These are phyloP conservation scores for Penicillium corylophilum DNA, from an alignment of 2,329 filamentous ascomycete genomes.

Conservation along the genomic window DNA sequence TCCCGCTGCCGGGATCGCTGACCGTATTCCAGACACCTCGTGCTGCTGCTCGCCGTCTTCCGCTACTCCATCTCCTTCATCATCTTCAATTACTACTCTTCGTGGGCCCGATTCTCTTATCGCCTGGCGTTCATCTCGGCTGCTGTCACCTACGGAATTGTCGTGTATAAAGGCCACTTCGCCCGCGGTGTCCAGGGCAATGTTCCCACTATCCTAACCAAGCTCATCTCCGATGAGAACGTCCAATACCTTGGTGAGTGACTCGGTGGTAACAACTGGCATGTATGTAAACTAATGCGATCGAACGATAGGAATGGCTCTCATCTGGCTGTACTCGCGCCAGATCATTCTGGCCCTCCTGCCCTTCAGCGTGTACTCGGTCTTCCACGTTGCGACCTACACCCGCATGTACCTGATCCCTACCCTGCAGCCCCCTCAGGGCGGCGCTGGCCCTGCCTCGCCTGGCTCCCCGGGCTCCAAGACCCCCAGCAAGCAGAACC, in stretches of 20 bases:
- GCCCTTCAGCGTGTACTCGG: conserved; percentile 92
- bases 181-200: conserved; percentile 72
- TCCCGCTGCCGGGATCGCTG: conserved; percentile 16
- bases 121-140: conserved; percentile 87
- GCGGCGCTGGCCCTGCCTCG: conserved; percentile 52
- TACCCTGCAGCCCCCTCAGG: conserved; percentile 66
- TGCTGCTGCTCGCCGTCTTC: conserved; percentile 76
- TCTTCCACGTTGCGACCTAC: conserved; percentile 98
- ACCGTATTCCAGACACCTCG: conserved; percentile 67
- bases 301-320: conserved; percentile 69
- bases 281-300: conserved; percentile 4
- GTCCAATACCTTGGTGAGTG: conserved; percentile 90
- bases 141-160: conserved; percentile 91
- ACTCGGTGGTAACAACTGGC: not conserved
- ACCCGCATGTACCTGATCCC: conserved; percentile 90
- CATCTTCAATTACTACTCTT: conserved; percentile 79
- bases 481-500: conserved; percentile 52
- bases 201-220: conserved; percentile 61
- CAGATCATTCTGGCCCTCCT: conserved; percentile 88
- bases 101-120: conserved; percentile 79
- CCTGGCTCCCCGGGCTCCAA: conserved; percentile 55
- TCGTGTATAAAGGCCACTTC: conserved; percentile 96
- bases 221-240: conserved; percentile 84
- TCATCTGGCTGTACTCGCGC: conserved; percentile 90
- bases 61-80: conserved; percentile 85